Percentiles rank a stretch among this genome's conserved stretches.
Conservation (phyloP, 2,329 filamentous ascomycete species). For the Colletotrichum neosansevieriae region DNA sequence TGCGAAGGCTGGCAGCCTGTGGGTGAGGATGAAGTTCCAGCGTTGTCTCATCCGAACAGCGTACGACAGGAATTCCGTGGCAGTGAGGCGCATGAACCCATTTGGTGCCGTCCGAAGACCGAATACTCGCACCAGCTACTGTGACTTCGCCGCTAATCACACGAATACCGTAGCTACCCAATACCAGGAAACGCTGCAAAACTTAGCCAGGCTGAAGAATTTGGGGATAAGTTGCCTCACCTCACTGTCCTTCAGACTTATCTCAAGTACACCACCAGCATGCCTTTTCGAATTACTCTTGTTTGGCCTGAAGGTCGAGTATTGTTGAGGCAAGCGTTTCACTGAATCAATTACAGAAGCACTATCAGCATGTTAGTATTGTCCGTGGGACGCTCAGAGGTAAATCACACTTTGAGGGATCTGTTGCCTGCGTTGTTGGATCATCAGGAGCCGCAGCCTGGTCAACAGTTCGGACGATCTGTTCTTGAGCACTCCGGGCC, state of each 20-base stretch:
- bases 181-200: constrained; percentile 68
- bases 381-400: too few relatives aligned
- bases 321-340: constrained; percentile 44
- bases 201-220: constrained; percentile 37
- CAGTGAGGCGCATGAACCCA: constrained; percentile 77
- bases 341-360: not conserved
- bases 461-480: too few relatives aligned
- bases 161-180: constrained; percentile 76
- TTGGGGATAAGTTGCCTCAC: constrained; percentile 46
- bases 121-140: constrained; percentile 73
- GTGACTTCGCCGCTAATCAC: constrained; percentile 73
- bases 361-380: not conserved
- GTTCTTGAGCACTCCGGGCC: not conserved
- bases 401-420: not conserved
- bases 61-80: constrained; percentile 76
- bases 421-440: not conserved
- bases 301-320: constrained; percentile 60
- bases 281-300: constrained; percentile 58
- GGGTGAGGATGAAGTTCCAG: constrained; percentile 70
- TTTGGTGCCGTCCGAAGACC: constrained; percentile 57
- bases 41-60: constrained; percentile 61
- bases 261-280: constrained; percentile 52
- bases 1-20: constrained; percentile 60
- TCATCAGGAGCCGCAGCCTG: not conserved
- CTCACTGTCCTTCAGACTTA: constrained; percentile 63